These are phyloP conservation scores for Argentina anserina DNA, from an alignment of 306 rosid genomes.

Conservation along the genomic window DNA sequence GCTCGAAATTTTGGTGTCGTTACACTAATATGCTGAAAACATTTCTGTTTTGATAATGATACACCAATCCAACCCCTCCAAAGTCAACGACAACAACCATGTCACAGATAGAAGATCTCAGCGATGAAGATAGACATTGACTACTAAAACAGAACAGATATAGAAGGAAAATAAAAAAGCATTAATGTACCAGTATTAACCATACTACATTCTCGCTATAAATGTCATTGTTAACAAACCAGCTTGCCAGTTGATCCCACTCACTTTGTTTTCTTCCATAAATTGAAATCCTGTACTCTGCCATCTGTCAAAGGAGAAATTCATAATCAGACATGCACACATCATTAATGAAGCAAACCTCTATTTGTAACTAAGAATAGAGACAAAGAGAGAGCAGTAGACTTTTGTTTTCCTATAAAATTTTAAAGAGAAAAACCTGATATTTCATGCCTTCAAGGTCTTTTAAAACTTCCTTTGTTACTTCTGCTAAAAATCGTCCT, in stretches of 20 bases:
- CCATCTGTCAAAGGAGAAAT: conserved; percentile 55
- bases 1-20: no score
- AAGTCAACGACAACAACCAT: background rate
- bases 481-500: conserved; percentile 87
- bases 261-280: conserved; percentile 93
- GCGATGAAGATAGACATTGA: conserved; percentile 8
- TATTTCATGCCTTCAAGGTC: conserved; percentile 87
- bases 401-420: background rate
- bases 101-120: background rate
- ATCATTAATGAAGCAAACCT: conserved; percentile 2
- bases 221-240: conserved; percentile 80
- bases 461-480: conserved; percentile 69
- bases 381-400: background rate
- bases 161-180: conserved; percentile 11
- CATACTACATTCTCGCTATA: conserved; percentile 80
- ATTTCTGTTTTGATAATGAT: background rate
- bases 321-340: background rate
- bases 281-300: conserved; percentile 84
- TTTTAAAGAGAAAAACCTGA: conserved; percentile 45
- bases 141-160: conserved; percentile 15
- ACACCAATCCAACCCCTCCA: background rate
- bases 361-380: no score
- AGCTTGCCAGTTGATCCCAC: conserved; percentile 93
- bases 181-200: conserved; percentile 74
- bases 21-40: background rate